phyloP scores from a whole-genome alignment of 441 rosid genomes.

The Geranium incanum region DNA sequence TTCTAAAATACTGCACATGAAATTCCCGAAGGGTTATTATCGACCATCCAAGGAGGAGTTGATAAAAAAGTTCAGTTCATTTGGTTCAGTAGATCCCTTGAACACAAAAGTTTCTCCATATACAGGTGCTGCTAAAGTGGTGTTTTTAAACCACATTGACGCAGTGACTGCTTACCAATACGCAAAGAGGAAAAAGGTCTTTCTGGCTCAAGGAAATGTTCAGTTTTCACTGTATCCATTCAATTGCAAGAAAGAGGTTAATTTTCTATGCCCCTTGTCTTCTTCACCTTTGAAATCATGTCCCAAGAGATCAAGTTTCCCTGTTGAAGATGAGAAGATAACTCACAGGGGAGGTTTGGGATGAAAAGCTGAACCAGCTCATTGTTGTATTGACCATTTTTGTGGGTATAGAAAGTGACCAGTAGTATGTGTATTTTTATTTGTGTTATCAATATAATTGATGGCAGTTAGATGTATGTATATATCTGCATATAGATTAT shows the following conservation, averaged over 20 bases:
- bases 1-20: slow-evolving; percentile 23
- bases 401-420: background rate
- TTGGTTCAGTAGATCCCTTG: slow-evolving; percentile 22
- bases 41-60: slow-evolving; percentile 28
- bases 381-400: background rate
- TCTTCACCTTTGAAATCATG: slow-evolving; percentile 16
- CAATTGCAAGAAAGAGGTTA: slow-evolving; percentile 13
- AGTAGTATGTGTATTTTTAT: no score
- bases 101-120: slow-evolving; percentile 20
- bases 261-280: background rate
- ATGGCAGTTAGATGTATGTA: no score
- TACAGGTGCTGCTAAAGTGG: slow-evolving; percentile 27
- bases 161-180: slow-evolving; percentile 27
- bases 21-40: slow-evolving; percentile 23
- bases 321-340: slow-evolving; percentile 13
- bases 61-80: slow-evolving; percentile 24
- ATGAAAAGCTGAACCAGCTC: slow-evolving; percentile 16
- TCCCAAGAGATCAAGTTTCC: slow-evolving; percentile 17
- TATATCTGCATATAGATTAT: no score
- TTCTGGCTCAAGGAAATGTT: slow-evolving; percentile 20
- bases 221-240: slow-evolving; percentile 23
- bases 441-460: no score
- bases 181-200: slow-evolving; percentile 25
- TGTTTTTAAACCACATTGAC: slow-evolving; percentile 24
- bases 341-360: slow-evolving; percentile 20